These are phyloP conservation scores for Ceratobasidium sp. DNA, from an alignment of 1,284 basidiomycete genomes.

Conservation along the genomic window DNA sequence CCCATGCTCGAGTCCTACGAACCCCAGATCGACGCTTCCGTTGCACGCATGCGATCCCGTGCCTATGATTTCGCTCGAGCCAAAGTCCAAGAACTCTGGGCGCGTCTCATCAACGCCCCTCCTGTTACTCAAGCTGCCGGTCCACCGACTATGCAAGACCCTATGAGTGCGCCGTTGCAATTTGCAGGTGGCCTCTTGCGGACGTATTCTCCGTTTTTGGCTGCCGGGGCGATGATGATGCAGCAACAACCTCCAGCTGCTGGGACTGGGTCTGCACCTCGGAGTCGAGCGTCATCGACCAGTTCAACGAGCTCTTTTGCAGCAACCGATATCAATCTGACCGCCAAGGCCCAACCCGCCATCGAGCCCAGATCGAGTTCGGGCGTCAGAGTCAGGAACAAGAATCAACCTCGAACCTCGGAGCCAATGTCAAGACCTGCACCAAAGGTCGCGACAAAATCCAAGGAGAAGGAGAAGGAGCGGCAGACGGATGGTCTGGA, in stretches of 20 bases:
- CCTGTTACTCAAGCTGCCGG: constrained; percentile 44
- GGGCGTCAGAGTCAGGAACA: not conserved
- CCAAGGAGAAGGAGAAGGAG: too few species aligned
- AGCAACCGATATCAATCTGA: constrained; percentile 24
- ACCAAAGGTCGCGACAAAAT: not conserved
- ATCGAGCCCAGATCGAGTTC: constrained; percentile 10
- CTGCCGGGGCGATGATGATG: constrained; percentile 15
- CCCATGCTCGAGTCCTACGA: constrained; percentile 83
- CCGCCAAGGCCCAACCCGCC: not conserved
- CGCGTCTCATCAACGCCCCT: constrained; percentile 49
- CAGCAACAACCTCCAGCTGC: not conserved
- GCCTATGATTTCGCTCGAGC: constrained; percentile 62
- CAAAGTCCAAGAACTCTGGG: constrained; percentile 67
- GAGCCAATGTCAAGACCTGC: constrained; percentile 8
- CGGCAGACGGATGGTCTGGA: not conserved
- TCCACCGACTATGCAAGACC: constrained; percentile 59
- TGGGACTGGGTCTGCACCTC: not conserved
- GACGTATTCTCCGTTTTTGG: constrained; percentile 63
- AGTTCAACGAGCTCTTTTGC: constrained; percentile 31
- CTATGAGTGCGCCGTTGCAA: constrained; percentile 66
- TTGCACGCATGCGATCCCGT: constrained; percentile 66
- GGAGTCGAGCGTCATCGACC: constrained; percentile 15
- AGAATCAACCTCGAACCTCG: not conserved
- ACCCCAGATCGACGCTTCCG: constrained; percentile 75
- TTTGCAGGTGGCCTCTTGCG: constrained; percentile 70